phyloP scores from a whole-genome alignment of 106 monocot species.

The Narthecium ossifragum region DNA sequence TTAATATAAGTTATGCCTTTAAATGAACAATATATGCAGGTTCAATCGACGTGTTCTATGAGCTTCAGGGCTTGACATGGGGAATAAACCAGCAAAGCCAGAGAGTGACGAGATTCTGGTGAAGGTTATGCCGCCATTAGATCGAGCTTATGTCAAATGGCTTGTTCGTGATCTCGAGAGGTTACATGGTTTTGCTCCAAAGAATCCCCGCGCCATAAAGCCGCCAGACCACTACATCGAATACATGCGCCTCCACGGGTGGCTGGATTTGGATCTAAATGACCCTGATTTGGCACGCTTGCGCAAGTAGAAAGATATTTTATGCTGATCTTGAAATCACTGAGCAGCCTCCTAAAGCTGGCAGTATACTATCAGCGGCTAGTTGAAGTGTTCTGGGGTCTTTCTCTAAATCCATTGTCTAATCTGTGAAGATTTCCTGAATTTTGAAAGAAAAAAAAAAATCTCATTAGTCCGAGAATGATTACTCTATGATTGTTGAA shows the following conservation, averaged over 20 bases:
- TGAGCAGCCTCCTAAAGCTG: no score
- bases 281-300: conserved; percentile 57
- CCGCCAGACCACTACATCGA: conserved; percentile 69
- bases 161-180: conserved; percentile 51
- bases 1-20: no score
- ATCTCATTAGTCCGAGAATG: no score
- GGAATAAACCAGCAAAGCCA: conserved; percentile 52
- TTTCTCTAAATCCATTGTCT: no score
- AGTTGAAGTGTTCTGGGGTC: no score
- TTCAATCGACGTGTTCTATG: no score
- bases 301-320: conserved; percentile 19
- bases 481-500: no score
- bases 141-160: conserved; percentile 49
- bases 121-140: conserved; percentile 51
- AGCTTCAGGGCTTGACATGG: conserved; percentile 27
- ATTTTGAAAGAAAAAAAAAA: no score
- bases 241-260: conserved; percentile 59
- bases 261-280: conserved; percentile 62
- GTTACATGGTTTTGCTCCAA: conserved; percentile 40
- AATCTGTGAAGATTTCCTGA: no score
- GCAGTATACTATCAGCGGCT: no score
- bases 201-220: conserved; percentile 41
- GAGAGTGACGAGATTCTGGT: conserved; percentile 40
- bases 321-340: neutral
- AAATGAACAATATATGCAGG: no score